Percentiles rank a stretch among this genome's conserved stretches.
phyloP scores from a whole-genome alignment of 768 basidiomycete species.

The Serendipita vermifera region DNA sequence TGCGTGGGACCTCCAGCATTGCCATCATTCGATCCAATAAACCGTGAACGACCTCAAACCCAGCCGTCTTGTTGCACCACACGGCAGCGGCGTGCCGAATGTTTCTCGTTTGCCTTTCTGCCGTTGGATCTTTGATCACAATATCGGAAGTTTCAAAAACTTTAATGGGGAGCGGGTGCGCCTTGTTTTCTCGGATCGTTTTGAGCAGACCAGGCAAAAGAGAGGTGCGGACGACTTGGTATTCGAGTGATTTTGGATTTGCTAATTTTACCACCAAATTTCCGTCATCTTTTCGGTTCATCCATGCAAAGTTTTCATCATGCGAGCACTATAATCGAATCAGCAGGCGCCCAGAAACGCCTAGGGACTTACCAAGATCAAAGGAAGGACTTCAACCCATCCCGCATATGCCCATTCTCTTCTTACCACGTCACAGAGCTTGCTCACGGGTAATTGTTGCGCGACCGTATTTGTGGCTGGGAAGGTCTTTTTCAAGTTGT shows the following conservation, averaged over 20 bases:
- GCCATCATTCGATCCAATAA: conserved; percentile 90
- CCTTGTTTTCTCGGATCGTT: conserved; percentile 91
- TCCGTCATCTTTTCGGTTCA: conserved; percentile 77
- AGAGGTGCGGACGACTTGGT: conserved; percentile 94
- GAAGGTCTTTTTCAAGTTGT: conserved; percentile 86
- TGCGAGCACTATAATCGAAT: conserved; percentile 66
- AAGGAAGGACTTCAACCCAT: conserved; percentile 89
- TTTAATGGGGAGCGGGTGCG: conserved; percentile 80
- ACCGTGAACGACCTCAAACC: conserved; percentile 94
- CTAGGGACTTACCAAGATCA: conserved; percentile 61
- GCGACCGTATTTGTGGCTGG: conserved; percentile 91
- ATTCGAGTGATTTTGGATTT: conserved; percentile 95
- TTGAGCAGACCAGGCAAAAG: conserved; percentile 93
- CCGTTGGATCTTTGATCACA: conserved; percentile 66
- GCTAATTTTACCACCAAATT: conserved; percentile 78
- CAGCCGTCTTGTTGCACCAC: conserved; percentile 94
- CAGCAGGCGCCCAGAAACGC: not conserved
- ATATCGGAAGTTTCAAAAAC: conserved; percentile 93
- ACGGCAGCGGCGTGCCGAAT: conserved; percentile 78
- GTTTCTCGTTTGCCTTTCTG: conserved; percentile 79
- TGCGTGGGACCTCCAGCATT: conserved; percentile 82
- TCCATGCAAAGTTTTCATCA: conserved; percentile 92
- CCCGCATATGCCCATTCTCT: conserved; percentile 88
- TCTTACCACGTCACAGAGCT: conserved; percentile 76
- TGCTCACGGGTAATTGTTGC: conserved; percentile 80